phyloP scores from a whole-genome alignment of 208 protist genomes.

The Wallacemonas collosoma region DNA sequence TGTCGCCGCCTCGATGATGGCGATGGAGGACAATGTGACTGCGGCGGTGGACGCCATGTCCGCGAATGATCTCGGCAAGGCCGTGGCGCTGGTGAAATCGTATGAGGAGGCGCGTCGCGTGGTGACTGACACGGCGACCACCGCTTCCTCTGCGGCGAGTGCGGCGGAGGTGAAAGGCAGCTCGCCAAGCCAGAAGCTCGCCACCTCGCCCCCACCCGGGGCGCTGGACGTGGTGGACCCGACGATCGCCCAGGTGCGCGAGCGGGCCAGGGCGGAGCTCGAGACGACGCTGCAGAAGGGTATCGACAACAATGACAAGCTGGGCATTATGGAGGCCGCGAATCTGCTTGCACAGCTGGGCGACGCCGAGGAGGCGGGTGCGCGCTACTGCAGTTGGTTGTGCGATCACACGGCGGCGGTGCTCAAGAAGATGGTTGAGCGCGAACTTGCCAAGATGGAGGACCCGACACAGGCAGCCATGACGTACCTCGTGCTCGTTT shows the following conservation, averaged over 20 bases:
- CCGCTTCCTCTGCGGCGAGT: constrained; percentile 3
- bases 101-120: constrained; percentile 63
- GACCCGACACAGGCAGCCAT: constrained; percentile 57
- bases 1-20: constrained; percentile 49
- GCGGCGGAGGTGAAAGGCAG: not conserved
- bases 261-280: constrained; percentile 32
- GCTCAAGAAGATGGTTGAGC: constrained; percentile 62
- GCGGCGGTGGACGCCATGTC: constrained; percentile 35
- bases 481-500: constrained; percentile 81
- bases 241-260: constrained; percentile 33
- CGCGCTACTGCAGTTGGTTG: constrained; percentile 68
- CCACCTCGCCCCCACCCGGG: no score
- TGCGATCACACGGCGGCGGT: constrained; percentile 62
- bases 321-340: constrained; percentile 61
- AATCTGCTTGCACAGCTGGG: constrained; percentile 56
- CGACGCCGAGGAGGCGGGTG: constrained; percentile 34
- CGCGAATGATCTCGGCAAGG: constrained; percentile 47
- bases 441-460: constrained; percentile 77
- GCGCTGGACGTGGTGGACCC: constrained; percentile 7
- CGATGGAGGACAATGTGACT: constrained; percentile 46
- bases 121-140: constrained; percentile 18
- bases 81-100: constrained; percentile 53
- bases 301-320: constrained; percentile 57
- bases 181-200: no score
- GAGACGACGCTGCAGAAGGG: constrained; percentile 31